A percentile compares a stretch with the other conserved stretches of the same genome.
phyloP scores from a whole-genome alignment of 1,139 yeast genomes.

The Yamadazyma sp. region DNA sequence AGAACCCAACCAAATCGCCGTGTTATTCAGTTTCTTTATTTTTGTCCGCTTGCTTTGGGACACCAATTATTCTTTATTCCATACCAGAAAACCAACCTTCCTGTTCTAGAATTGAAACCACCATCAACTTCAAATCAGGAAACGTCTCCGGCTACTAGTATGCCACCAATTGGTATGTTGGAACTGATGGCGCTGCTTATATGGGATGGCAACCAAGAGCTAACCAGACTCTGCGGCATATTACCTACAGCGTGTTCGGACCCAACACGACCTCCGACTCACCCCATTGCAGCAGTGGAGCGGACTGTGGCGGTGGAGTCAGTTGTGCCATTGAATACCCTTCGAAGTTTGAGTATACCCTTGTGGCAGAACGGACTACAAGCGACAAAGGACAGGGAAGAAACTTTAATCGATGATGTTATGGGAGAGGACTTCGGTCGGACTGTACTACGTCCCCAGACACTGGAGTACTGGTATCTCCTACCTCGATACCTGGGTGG shows the following conservation, averaged over 20 bases:
- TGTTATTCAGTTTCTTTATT: too few relatives aligned
- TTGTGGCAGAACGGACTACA: conserved; percentile 2
- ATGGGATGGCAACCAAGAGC: conserved; percentile 12
- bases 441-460: conserved; percentile 12
- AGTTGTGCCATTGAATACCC: conserved; percentile 11
- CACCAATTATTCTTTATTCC: too few relatives aligned
- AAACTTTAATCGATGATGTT: conserved; percentile 11
- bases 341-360: conserved; percentile 14
- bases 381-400: conserved; percentile 10
- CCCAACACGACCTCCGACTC: conserved; percentile 7
- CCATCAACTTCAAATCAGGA: conserved; percentile 7
- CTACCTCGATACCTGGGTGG: conserved; percentile 8
- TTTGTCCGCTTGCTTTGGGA: too few relatives aligned
- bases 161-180: conserved; percentile 7
- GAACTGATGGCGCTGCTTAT: conserved; percentile 3
- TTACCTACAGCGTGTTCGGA: conserved; percentile 11
- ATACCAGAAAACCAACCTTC: too few relatives aligned
- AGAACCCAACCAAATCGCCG: too few relatives aligned
- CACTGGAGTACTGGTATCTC: conserved; percentile 8
- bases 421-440: conserved; percentile 9
- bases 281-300: conserved; percentile 10
- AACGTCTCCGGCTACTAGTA: conserved; percentile 9
- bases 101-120: conserved; percentile 2
- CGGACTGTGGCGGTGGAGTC: conserved; percentile 13
- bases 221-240: neutral